Conservation (phyloP, 306 rosid genomes). For the Inga leiocalycina region DNA sequence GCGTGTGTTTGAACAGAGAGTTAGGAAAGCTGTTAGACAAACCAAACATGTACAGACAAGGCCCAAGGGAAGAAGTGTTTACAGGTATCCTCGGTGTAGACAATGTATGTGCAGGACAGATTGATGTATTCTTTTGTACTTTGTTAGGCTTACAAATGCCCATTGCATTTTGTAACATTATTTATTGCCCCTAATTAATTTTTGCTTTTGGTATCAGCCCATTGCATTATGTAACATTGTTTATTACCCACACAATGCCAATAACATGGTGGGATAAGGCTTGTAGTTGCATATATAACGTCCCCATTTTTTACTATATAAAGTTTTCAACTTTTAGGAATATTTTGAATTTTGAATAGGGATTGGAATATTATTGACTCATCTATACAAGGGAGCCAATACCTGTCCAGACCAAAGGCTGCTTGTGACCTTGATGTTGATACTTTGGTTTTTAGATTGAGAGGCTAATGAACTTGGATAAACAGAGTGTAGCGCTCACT, state of each 20-base stretch:
- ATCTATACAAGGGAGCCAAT: not conserved
- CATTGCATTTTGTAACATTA: constrained; percentile 36
- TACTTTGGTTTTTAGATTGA: not conserved
- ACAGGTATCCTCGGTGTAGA: constrained; percentile 89
- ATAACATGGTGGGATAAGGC: not conserved
- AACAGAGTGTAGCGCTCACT: too few species aligned
- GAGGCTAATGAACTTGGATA: not conserved
- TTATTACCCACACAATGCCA: constrained; percentile 8
- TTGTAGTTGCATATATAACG: not conserved
- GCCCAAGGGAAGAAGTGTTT: constrained; percentile 92
- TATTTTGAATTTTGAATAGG: not conserved
- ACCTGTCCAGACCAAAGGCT: too few species aligned
- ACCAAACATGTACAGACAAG: constrained; percentile 87
- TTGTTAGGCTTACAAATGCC: constrained; percentile 22
- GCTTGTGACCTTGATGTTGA: not conserved
- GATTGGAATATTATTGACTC: not conserved
- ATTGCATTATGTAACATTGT: constrained; percentile 37
- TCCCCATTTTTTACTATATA: not conserved
- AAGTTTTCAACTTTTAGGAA: not conserved
- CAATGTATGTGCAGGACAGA: constrained; percentile 88
- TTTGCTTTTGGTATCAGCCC: not conserved
- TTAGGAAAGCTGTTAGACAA: constrained; percentile 94
- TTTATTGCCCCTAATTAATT: constrained; percentile 29
- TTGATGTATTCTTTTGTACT: constrained; percentile 19
- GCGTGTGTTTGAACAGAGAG: constrained; percentile 94